Evolutionary conservation across 306 rosid genomes (phyloP).

Genomic region (Acacia confusa): DNA sequence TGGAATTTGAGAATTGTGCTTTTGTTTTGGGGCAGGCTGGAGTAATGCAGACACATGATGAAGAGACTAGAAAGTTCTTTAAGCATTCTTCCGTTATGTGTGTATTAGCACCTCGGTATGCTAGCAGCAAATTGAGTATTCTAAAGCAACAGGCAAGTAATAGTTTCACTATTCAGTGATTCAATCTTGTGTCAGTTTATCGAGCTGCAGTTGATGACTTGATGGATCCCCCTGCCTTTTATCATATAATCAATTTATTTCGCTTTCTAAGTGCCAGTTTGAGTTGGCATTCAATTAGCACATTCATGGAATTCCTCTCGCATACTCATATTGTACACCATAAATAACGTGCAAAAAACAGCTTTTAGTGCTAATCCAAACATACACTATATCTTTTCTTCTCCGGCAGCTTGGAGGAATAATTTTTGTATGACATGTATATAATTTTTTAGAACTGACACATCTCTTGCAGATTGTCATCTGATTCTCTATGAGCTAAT

Average conservation of each 20-base stretch:
- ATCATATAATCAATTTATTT: not conserved
- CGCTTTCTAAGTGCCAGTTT: not conserved
- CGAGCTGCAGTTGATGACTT: not conserved
- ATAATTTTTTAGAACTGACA: slow-evolving; percentile 24
- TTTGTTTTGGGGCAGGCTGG: slow-evolving; percentile 61
- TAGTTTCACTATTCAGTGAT: not conserved
- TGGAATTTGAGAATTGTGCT: not conserved
- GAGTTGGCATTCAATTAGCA: too few relatives aligned
- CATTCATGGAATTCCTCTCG: too few relatives aligned
- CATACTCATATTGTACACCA: too few relatives aligned
- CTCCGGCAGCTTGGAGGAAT: not conserved
- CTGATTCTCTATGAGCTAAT: slow-evolving; percentile 35
- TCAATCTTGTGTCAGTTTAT: not conserved
- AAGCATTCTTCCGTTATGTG: slow-evolving; percentile 91
- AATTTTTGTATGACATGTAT: not conserved
- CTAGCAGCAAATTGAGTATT: slow-evolving; percentile 72
- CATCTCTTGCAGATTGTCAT: slow-evolving; percentile 37
- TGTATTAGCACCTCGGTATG: slow-evolving; percentile 80
- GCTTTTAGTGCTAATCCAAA: too few relatives aligned
- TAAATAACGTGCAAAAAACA: too few relatives aligned
- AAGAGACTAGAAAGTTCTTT: slow-evolving; percentile 80
- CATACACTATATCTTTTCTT: not conserved
- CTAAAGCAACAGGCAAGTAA: slow-evolving; percentile 73
- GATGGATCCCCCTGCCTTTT: not conserved
- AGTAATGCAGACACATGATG: slow-evolving; percentile 90